Percentiles rank a stretch among this genome's conserved stretches.
phyloP scores from a whole-genome alignment of 2,329 filamentous ascomycete genomes.

The Epichloe coenophiala region DNA sequence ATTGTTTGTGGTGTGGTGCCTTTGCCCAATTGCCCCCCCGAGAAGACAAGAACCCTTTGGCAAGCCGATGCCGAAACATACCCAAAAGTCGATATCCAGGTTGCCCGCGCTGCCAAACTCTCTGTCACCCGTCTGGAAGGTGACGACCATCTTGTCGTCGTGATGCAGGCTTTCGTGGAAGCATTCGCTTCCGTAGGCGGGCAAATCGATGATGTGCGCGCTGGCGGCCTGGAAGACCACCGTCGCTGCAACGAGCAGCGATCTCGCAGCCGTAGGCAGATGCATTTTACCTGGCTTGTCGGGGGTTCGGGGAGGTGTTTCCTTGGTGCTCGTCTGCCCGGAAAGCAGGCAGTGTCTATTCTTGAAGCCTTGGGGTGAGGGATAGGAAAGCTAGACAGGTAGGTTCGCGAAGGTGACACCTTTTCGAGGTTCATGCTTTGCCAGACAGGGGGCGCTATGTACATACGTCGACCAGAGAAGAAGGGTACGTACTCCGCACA shows the following conservation, averaged over 20 bases:
- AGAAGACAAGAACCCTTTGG: not conserved
- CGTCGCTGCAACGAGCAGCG: constrained; percentile 25
- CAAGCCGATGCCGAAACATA: constrained; percentile 31
- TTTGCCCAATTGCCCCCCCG: not conserved
- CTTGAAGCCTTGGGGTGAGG: too few species aligned
- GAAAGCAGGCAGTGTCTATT: too few species aligned
- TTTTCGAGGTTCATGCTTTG: not conserved
- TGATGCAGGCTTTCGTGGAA: constrained; percentile 88
- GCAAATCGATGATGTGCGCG: constrained; percentile 93
- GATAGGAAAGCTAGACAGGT: not conserved
- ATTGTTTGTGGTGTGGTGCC: not conserved
- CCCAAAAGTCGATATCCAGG: constrained; percentile 96
- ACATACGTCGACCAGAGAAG: too few species aligned
- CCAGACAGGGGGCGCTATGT: not conserved
- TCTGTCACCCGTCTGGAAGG: constrained; percentile 92
- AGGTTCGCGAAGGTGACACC: constrained; percentile 3
- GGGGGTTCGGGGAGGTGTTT: too few species aligned
- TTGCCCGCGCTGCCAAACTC: constrained; percentile 93
- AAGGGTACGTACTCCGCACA: not conserved
- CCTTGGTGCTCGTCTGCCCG: too few species aligned
- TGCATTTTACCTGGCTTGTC: constrained; percentile 11
- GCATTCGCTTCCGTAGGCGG: constrained; percentile 87
- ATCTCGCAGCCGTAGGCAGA: constrained; percentile 25
- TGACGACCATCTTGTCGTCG: constrained; percentile 97
- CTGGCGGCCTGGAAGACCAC: constrained; percentile 42